phyloP scores from a whole-genome alignment of 2,329 filamentous ascomycete species.

The Arthrobotrys pseudoclavata region DNA sequence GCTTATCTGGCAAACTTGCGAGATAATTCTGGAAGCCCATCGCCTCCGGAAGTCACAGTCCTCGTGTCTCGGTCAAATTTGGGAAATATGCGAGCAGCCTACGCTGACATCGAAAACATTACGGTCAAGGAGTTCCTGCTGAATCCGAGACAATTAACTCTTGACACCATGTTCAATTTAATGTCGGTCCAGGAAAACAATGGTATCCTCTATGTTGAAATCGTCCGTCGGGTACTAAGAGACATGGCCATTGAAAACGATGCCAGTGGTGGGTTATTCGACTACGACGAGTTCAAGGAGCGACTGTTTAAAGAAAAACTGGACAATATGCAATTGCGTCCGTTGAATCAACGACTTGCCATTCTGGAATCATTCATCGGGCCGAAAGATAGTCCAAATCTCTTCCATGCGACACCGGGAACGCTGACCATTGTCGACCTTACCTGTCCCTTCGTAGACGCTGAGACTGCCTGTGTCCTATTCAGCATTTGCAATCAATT shows the following conservation, averaged over 20 bases:
- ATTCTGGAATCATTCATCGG: conserved; percentile 63
- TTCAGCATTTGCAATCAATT: conserved; percentile 79
- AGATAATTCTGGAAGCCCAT: not conserved
- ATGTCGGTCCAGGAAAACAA: conserved; percentile 62
- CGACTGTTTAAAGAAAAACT: conserved; percentile 53
- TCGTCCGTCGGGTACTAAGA: conserved; percentile 61
- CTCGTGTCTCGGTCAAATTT: conserved; percentile 63
- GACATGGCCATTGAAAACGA: conserved; percentile 61
- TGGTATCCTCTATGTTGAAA: conserved; percentile 62
- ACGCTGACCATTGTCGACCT: conserved; percentile 78
- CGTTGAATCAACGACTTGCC: conserved; percentile 62
- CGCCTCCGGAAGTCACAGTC: conserved; percentile 57
- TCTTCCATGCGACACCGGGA: conserved; percentile 66
- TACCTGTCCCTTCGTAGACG: conserved; percentile 78
- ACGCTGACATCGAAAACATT: conserved; percentile 62
- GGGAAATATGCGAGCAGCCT: conserved; percentile 59
- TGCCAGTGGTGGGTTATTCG: conserved; percentile 52
- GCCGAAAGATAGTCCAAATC: conserved; percentile 50
- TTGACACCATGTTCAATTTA: conserved; percentile 62
- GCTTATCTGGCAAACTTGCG: conserved; percentile 36
- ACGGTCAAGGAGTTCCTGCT: conserved; percentile 61
- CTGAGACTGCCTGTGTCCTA: conserved; percentile 76
- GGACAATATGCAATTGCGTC: conserved; percentile 52
- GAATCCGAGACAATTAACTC: conserved; percentile 61
- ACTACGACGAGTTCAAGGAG: conserved; percentile 62